Evolutionary conservation across 2,329 filamentous ascomycete genomes (phyloP), one percentile per base, ranked within the genome.

Genomic region (Penicillium rolfsii): DNA sequence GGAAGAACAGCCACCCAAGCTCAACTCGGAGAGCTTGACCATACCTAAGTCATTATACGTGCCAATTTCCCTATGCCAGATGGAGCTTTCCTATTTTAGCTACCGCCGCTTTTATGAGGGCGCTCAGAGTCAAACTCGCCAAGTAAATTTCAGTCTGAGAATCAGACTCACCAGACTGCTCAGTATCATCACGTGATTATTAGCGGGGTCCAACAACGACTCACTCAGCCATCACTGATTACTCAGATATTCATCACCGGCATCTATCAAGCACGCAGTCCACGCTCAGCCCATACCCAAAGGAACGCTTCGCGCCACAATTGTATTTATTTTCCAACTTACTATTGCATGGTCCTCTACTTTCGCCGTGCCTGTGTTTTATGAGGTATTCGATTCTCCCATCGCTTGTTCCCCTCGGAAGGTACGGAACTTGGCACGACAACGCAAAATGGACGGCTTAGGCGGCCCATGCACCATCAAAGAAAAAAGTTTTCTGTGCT

Each of bases 71-170:
- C 60, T 53, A 41, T 62, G 52, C 56, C n/a, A 38, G 16, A 55
- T 56, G 58, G 61, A 52, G 55, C 58, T 63, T 58, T 55, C 61
- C 40, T 59, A 61, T 61, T 19, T 58, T 49, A 59, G 61, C 52
- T 53, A 48, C 61, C 55, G 61, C 61, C 61, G 58, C 56, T 64
- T 61, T 64, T 16, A 64, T 59, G 53, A 55, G 58, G 58, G 41
- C 52, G 55, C 61, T 64, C 55, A 64, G 58, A 58, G 52, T 64
- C 52, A 60, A 53, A 33, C 58, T 58, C 61, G 53, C 35, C 56
- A 55, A 63, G 59, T 58, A 61, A 53, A 52, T 61, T 52, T 55
- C 59, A 61, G 55, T 58, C 59, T 19, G 55, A 55, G 52, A 30
- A 30, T 58, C 50, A 61, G 59, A 43, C 35, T 28, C 22, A 57